phyloP scores from a whole-genome alignment of 148 eudicot species.

The Fagopyrum homotropicum region DNA sequence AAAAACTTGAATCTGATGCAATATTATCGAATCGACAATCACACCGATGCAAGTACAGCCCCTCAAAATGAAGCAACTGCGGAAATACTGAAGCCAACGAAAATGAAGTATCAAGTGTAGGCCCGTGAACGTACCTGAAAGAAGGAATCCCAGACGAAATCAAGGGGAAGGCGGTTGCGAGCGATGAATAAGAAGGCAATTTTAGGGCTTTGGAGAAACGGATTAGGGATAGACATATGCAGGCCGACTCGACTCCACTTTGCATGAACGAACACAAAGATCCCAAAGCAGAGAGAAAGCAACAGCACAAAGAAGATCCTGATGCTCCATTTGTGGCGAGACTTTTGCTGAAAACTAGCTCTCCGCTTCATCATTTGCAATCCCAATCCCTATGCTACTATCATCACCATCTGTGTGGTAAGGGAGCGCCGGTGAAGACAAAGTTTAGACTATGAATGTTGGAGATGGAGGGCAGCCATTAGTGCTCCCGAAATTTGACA shows the following conservation, averaged over 20 bases:
- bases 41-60: neutral
- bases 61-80: neutral
- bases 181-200: slow-evolving; percentile 85
- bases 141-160: slow-evolving; percentile 82
- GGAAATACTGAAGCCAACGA: neutral
- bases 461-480: neutral
- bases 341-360: slow-evolving; percentile 37
- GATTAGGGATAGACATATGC: slow-evolving; percentile 19
- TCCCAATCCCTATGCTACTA: neutral
- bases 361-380: slow-evolving; percentile 38
- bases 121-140: slow-evolving; percentile 41
- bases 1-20: too few species aligned
- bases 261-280: slow-evolving; percentile 39
- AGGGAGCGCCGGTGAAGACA: neutral
- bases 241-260: slow-evolving; percentile 27
- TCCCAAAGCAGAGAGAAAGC: slow-evolving; percentile 41
- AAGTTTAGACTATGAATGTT: neutral
- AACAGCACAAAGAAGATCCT: slow-evolving; percentile 28
- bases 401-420: neutral
- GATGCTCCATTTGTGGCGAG: slow-evolving; percentile 43
- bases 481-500: neutral
- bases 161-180: slow-evolving; percentile 75
- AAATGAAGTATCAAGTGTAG: neutral
- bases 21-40: too few species aligned
- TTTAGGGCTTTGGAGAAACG: slow-evolving; percentile 41